These are phyloP conservation scores for Rutstroemia sydowiana DNA, from an alignment of 2,329 filamentous ascomycete genomes.

Conservation along the genomic window DNA sequence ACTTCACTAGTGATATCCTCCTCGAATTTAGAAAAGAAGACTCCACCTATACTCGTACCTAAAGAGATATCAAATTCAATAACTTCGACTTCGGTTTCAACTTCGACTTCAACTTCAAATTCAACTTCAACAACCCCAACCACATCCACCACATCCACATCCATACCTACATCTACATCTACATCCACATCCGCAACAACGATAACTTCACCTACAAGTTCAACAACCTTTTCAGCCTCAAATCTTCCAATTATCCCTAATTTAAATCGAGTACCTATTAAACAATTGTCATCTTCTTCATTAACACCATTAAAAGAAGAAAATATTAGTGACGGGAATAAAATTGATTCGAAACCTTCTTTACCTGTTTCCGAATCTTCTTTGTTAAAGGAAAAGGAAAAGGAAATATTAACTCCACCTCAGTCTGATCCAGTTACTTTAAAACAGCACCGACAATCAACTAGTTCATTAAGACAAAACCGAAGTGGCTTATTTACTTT, in stretches of 20 bases:
- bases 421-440: not conserved
- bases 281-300: not conserved
- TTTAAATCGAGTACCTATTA: not conserved
- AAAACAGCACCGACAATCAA: slow-evolving; percentile 22
- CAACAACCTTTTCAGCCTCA: not conserved
- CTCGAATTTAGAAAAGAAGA: not conserved
- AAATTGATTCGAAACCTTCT: slow-evolving; percentile 4
- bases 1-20: not conserved
- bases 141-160: not conserved
- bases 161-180: not conserved
- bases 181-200: no score
- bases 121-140: not conserved
- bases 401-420: slow-evolving; percentile 2
- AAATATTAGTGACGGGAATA: not conserved
- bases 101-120: not conserved
- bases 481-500: slow-evolving; percentile 25
- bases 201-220: no score
- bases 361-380: slow-evolving; percentile 4
- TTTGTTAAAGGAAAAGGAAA: not conserved
- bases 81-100: not conserved
- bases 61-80: not conserved
- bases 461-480: slow-evolving; percentile 20
- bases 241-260: not conserved
- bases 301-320: not conserved
- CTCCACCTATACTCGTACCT: not conserved